These are phyloP conservation scores for Tuber borchii DNA, from an alignment of 495 filamentous ascomycete genomes.

Conservation along the genomic window DNA sequence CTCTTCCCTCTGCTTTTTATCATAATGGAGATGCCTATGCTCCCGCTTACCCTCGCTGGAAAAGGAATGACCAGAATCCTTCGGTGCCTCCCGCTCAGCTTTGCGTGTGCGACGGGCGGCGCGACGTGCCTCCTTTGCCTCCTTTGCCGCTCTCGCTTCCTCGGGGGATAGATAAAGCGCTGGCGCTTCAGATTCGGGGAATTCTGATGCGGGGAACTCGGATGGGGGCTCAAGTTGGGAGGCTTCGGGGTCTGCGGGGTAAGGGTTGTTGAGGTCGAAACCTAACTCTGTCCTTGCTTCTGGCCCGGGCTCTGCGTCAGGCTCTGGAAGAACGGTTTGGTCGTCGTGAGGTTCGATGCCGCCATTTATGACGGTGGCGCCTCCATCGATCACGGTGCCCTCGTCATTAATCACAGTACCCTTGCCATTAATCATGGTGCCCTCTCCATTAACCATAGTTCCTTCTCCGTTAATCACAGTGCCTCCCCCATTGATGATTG, in stretches of 20 bases:
- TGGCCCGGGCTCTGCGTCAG: neutral
- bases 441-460: neutral
- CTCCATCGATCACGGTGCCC: neutral
- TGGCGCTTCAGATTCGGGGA: neutral
- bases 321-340: neutral
- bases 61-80: constrained; percentile 34
- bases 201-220: neutral
- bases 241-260: neutral
- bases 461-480: neutral
- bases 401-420: neutral
- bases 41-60: constrained; percentile 35
- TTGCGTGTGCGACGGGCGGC: constrained; percentile 29
- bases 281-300: constrained; percentile 1
- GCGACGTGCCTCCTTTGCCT: constrained; percentile 24
- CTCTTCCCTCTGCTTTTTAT: constrained; percentile 31
- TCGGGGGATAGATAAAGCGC: constrained; percentile 6
- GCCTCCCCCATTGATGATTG: neutral
- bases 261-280: neutral
- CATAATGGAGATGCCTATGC: constrained; percentile 8
- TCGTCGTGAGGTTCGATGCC: neutral
- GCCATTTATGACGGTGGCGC: neutral
- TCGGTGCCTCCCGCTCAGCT: constrained; percentile 21
- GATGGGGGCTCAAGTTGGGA: neutral
- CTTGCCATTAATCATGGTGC: neutral
- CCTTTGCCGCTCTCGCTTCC: constrained; percentile 27